phyloP scores from a whole-genome alignment of 140 eudicot species.

The Senecio squalidus region DNA sequence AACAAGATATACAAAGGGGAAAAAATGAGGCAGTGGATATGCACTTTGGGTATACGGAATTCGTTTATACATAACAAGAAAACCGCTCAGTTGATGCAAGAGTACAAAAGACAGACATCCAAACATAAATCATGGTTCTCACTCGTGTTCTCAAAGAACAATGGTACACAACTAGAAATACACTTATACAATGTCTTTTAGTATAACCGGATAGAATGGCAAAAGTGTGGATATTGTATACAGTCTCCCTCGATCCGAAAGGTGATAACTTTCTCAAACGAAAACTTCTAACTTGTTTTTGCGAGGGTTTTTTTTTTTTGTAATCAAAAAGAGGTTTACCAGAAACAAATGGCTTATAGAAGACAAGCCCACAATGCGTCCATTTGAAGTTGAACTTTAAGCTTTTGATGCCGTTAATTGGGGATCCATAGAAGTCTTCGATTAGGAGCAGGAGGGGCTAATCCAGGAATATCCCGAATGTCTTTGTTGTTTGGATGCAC shows the following conservation, averaged over 20 bases:
- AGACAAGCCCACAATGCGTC: slow-evolving; percentile 8
- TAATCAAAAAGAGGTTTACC: neutral
- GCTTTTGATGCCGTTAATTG: slow-evolving; percentile 19
- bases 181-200: slow-evolving; percentile 26
- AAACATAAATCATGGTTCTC: slow-evolving; percentile 12
- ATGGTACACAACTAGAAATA: slow-evolving; percentile 16
- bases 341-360: neutral
- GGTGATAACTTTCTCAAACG: slow-evolving; percentile 14
- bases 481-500: slow-evolving; percentile 84
- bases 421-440: slow-evolving; percentile 60
- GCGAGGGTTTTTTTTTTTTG: slow-evolving; percentile 2
- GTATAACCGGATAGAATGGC: slow-evolving; percentile 13
- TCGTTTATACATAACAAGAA: slow-evolving; percentile 8
- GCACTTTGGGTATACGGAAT: neutral
- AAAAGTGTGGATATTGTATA: slow-evolving; percentile 13
- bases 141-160: slow-evolving; percentile 18
- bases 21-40: slow-evolving; percentile 1
- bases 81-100: slow-evolving; percentile 1
- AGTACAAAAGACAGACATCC: slow-evolving; percentile 7
- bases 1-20: neutral
- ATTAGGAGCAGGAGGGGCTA: slow-evolving; percentile 81
- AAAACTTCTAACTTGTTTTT: slow-evolving; percentile 4
- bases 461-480: slow-evolving; percentile 85
- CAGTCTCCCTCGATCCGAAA: slow-evolving; percentile 21
- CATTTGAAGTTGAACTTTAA: neutral